These are phyloP conservation scores for Aspergillus texensis DNA, from an alignment of 2,329 filamentous ascomycete species.

Conservation along the genomic window DNA sequence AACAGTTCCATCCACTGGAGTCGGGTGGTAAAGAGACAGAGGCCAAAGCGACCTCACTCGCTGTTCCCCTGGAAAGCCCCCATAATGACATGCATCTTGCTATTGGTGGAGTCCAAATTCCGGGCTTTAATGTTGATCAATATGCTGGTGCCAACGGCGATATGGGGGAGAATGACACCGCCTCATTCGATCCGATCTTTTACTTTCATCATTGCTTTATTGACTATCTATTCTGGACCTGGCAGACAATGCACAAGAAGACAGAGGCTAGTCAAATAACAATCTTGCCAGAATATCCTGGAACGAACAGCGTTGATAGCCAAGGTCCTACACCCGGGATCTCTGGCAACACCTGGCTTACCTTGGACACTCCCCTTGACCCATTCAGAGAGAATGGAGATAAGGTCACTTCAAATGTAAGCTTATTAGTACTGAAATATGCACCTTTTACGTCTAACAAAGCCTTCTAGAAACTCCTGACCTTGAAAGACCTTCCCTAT, in stretches of 20 bases:
- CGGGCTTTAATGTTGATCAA: neutral
- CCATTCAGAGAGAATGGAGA: neutral
- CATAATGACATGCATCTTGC: conserved; percentile 9
- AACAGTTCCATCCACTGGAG: conserved; percentile 9
- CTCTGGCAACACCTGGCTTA: neutral
- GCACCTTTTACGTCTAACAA: too few species aligned
- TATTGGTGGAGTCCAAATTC: neutral
- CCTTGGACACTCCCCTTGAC: neutral
- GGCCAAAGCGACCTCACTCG: neutral
- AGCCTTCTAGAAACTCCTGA: too few species aligned
- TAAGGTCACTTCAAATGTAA: neutral
- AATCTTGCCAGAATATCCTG: neutral
- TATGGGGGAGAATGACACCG: conserved; percentile 40
- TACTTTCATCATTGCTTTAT: conserved; percentile 37
- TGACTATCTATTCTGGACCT: conserved; percentile 34
- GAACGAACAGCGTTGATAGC: neutral
- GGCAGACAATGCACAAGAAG: conserved; percentile 27
- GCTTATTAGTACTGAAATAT: too few species aligned
- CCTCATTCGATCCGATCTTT: conserved; percentile 37
- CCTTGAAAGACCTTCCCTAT: too few species aligned
- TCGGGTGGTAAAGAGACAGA: neutral
- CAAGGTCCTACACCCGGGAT: neutral
- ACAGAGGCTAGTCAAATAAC: neutral
- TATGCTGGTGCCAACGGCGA: conserved; percentile 32
- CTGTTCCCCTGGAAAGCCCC: conserved; percentile 2